phyloP scores from a whole-genome alignment of 306 rosid species.

The Gleditsia sinensis region DNA sequence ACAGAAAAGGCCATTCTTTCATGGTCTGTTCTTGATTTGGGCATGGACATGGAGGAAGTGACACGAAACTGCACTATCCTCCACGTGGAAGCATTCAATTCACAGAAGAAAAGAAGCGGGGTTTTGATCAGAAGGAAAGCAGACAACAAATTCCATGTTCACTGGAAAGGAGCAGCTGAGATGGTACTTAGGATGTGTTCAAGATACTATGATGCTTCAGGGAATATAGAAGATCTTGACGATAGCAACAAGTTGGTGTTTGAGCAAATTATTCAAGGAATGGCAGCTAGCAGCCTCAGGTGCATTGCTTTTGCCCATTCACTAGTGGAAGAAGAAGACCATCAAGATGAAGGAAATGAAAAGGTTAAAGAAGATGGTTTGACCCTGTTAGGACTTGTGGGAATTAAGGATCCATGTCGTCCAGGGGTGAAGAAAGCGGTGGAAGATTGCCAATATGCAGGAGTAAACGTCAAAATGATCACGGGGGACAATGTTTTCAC shows the following conservation, averaged over 20 bases:
- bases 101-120: conserved; percentile 44
- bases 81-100: conserved; percentile 50
- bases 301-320: conserved; percentile 37
- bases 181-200: conserved; percentile 31
- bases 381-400: conserved; percentile 22
- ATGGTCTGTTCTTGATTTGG: conserved; percentile 44
- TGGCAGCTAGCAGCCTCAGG: conserved; percentile 34
- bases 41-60: conserved; percentile 38
- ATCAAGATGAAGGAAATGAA: background rate
- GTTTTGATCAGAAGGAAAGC: conserved; percentile 30
- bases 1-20: conserved; percentile 59
- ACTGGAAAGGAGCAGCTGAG: conserved; percentile 58
- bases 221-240: background rate
- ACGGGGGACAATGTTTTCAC: conserved; percentile 37
- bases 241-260: background rate
- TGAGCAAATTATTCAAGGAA: conserved; percentile 35
- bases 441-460: conserved; percentile 18
- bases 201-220: conserved; percentile 32
- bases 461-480: conserved; percentile 31
- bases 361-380: conserved; percentile 19
- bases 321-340: background rate
- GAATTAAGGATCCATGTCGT: conserved; percentile 30
- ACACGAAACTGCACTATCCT: conserved; percentile 5
- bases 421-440: conserved; percentile 30
- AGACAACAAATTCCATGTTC: conserved; percentile 34